Base-by-base conservation (phyloP, 768 basidiomycete species). In the Crassisporium funariophilum region DNA sequence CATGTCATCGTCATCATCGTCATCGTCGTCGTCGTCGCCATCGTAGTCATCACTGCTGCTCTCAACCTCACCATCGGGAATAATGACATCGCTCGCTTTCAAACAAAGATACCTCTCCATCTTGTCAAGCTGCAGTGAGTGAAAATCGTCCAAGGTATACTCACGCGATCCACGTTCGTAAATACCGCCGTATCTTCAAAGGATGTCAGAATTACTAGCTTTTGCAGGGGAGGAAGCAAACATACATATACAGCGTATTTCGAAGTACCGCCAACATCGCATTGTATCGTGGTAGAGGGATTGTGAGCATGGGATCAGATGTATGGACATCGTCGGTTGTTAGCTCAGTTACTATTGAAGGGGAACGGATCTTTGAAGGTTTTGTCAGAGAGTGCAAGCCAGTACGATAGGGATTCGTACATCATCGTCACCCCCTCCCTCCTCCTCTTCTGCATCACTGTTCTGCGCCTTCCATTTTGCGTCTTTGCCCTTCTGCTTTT, bases 71-170 rank as follows among this genome's bases (percentile, higher is more conserved):
- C 82, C 82, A 0, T 77, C 79, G 7, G 78, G 76, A 41, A 91
- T 81, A 16, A 79, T 63, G 6, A 86, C 68, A 5, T 72, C 81
- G 43, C 81, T 84, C 37, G 77, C 71, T 64, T 86, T 89, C 57
- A 94, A 70, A 55, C 91, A 92, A 2, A 73, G 62, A 58, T 80
- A 95, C 8, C 76, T 68, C 31, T 95, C 93, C 66, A 95, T 70
- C 63, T 95, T 95, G 58, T 94, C 91, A 15, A 97, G 73, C 47
- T 83, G 79, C 9, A 97, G 66, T 2, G 79, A 73, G 65, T 92
- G 74, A 58, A 95, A 97, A 57, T 95, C 94, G 59, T 94, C 91
- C 5, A 97, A 71, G 0, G 92, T 95, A 54, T 88, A 93, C 64
- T 97, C 93, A 17, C 82, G 78, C 10, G 86, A 75, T 0, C 90